phyloP scores from a whole-genome alignment of 345 rosid genomes.

The Stellera chamaejasme region DNA sequence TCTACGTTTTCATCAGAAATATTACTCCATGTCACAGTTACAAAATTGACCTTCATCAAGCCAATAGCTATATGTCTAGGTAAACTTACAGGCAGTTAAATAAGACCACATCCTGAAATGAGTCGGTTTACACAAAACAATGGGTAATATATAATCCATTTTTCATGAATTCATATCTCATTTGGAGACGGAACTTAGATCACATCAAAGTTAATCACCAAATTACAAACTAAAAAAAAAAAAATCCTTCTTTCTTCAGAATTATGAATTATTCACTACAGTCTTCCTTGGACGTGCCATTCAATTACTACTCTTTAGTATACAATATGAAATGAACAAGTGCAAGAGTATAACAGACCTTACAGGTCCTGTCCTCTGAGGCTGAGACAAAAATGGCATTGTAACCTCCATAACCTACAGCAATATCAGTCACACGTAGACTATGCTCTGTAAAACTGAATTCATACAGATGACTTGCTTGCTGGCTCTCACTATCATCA shows the following conservation, averaged over 20 bases:
- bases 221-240: not conserved
- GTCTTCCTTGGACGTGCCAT: not conserved
- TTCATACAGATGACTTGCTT: slow-evolving; percentile 45
- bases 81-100: too few species aligned
- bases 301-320: not conserved
- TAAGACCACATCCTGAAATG: too few species aligned
- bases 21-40: too few species aligned
- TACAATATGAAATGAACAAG: not conserved
- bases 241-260: not conserved
- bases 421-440: slow-evolving; percentile 52
- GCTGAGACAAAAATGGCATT: slow-evolving; percentile 72
- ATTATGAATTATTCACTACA: not conserved
- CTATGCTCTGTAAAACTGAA: slow-evolving; percentile 52
- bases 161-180: too few species aligned
- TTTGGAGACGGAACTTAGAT: too few species aligned
- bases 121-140: too few species aligned
- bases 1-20: too few species aligned
- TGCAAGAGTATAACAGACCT: slow-evolving; percentile 30
- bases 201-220: too few species aligned
- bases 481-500: slow-evolving; percentile 48
- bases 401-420: slow-evolving; percentile 58
- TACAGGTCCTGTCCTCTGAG: slow-evolving; percentile 81
- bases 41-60: too few species aligned
- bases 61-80: too few species aligned
- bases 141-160: too few species aligned